Evolutionary conservation across 2,329 filamentous ascomycete genomes (phyloP).

Genomic region (Tolypocladium ophioglossoides): DNA sequence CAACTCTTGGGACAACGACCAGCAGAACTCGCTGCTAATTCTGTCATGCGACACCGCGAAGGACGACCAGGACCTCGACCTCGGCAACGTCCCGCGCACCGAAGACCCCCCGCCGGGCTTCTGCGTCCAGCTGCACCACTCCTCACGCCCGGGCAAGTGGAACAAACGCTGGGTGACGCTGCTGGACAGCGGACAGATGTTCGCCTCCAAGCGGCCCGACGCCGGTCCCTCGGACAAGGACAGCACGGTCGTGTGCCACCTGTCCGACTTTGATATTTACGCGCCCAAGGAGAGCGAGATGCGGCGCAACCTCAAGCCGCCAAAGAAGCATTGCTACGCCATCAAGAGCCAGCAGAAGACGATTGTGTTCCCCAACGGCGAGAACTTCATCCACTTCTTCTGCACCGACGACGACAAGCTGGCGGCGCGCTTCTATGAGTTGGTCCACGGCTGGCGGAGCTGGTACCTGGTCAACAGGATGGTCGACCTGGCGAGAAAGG

Average conservation of each 20-base stretch:
- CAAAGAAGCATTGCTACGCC: conserved; percentile 76
- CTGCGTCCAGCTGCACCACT: conserved; percentile 67
- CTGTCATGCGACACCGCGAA: conserved; percentile 45
- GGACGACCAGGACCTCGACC: conserved; percentile 51
- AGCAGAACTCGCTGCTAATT: conserved; percentile 64
- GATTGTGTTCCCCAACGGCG: conserved; percentile 67
- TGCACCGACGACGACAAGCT: conserved; percentile 60
- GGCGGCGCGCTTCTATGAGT: conserved; percentile 59
- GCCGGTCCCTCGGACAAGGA: conserved; percentile 54
- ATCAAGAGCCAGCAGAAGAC: conserved; percentile 90
- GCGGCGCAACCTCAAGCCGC: conserved; percentile 64
- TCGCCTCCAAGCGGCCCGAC: conserved; percentile 59
- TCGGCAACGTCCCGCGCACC: conserved; percentile 48
- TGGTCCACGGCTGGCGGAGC: conserved; percentile 74
- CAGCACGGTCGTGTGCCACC: conserved; percentile 60
- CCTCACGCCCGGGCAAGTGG: conserved; percentile 77
- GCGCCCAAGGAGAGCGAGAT: conserved; percentile 58
- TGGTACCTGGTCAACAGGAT: conserved; percentile 79
- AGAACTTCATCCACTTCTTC: conserved; percentile 90
- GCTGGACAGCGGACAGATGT: conserved; percentile 60
- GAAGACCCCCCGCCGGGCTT: conserved; percentile 53
- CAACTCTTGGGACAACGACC: conserved; percentile 85
- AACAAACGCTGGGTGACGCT: conserved; percentile 73
- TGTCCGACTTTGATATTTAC: conserved; percentile 92
- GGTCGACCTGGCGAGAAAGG: conserved; percentile 33